phyloP scores from a whole-genome alignment of 257 asterid genomes.

The Gynochthodes officinalis region DNA sequence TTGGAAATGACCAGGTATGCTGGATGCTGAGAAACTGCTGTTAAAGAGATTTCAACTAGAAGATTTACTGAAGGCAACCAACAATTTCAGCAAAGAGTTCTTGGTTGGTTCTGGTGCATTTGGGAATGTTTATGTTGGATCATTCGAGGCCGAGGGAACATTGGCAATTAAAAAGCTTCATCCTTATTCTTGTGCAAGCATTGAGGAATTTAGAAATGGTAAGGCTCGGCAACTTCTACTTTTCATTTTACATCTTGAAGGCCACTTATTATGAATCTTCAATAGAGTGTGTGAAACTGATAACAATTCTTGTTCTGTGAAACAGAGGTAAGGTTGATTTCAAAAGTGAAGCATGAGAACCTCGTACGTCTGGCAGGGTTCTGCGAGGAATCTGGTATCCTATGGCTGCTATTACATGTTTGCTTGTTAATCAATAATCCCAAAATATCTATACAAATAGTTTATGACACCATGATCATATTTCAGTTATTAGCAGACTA shows the following conservation, averaged over 20 bases:
- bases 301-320: neutral
- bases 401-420: neutral
- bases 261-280: neutral
- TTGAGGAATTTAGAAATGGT: conserved; percentile 75
- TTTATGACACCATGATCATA: no score
- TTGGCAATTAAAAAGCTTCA: conserved; percentile 66
- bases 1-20: conserved; percentile 27
- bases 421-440: neutral
- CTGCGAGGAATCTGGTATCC: conserved; percentile 57
- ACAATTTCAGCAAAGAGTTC: conserved; percentile 57
- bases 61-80: conserved; percentile 58
- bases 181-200: conserved; percentile 46
- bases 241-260: neutral
- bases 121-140: conserved; percentile 65
- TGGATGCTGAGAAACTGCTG: conserved; percentile 41
- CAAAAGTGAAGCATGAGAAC: conserved; percentile 66
- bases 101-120: conserved; percentile 67
- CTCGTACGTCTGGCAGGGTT: conserved; percentile 68
- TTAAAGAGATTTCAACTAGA: conserved; percentile 45
- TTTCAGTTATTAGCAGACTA: neutral
- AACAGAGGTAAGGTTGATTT: conserved; percentile 63
- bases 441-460: neutral
- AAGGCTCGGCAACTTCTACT: conserved; percentile 6
- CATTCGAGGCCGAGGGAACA: conserved; percentile 38
- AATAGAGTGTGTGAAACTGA: neutral